Evolutionary conservation across 2,329 filamentous ascomycete species (phyloP), one percentile per base, ranked within the genome.

Genomic region (Penicillium crustosum): DNA sequence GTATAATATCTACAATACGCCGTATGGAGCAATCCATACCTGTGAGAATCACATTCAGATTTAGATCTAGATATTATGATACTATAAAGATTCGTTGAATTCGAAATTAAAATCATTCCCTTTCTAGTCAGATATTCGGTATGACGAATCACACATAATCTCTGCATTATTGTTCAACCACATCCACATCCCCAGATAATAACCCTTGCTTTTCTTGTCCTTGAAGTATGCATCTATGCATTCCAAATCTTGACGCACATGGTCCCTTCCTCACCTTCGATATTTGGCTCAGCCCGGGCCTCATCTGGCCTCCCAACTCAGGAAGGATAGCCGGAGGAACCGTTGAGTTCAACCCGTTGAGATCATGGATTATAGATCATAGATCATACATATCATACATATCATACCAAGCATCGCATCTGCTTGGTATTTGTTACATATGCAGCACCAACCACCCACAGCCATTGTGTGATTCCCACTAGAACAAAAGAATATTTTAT

Each of bases 1-100:
- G 31, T 55, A 23, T 43, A 35, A 44, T 36, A 21, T 45, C 36
- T 43, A 51, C 47, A 44, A 51, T 55, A 29, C 10, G 19, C 29
- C 9, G 21, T 19, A 9, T 52, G 53, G 53, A 52, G 31, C 31
- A 29, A 44, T 52, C 39, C 25, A 52, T 49, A 13, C n/a, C 23
- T 2, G 27, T 42, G 53, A 49, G 31, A 43, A 13, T 52, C 48
- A 36, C 13, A 23, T 19, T 41, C 10, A 23, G 52, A 49, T 53
- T 29, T 47, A 47, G 31, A 47, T 47, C 41, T 35, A 54, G 33
- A 41, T 25, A 31, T 49, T 6, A 39, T 19, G 33, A 41, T 25
- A n/a, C 25, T 25, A 41, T 50, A 17, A 25, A 38, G 38, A 44
- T 5, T 53, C 7, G 17, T 52, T 19, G 49, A 44, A 52, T 13